Conservation (phyloP, 129 eudicot genomes). For the Oenanthe sinensis region DNA sequence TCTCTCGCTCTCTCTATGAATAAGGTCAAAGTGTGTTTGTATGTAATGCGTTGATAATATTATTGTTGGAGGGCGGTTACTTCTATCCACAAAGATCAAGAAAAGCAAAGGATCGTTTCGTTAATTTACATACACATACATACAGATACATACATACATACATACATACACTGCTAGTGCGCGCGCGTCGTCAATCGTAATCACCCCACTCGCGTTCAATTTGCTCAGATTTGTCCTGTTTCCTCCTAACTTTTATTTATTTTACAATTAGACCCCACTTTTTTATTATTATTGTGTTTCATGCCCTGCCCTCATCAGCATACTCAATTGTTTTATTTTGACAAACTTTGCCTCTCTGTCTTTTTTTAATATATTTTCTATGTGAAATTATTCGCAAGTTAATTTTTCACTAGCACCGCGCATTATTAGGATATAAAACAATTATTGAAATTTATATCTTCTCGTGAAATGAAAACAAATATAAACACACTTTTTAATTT, state of each 20-base stretch:
- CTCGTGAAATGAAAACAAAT: too few species aligned
- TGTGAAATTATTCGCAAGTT: too few species aligned
- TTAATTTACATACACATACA: not conserved
- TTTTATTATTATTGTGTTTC: not conserved
- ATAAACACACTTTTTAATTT: too few species aligned
- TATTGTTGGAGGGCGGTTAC: not conserved
- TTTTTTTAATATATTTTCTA: too few species aligned
- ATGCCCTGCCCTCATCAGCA: not conserved
- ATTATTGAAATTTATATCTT: too few species aligned
- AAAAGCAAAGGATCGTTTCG: not conserved
- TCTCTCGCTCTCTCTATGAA: not conserved
- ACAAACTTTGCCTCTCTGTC: not conserved
- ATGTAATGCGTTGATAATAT: not conserved
- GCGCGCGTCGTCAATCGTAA: not conserved
- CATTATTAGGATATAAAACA: too few species aligned
- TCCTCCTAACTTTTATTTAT: not conserved
- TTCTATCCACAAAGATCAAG: slow-evolving; percentile 2
- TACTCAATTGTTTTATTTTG: not conserved
- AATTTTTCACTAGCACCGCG: too few species aligned
- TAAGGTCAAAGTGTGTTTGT: not conserved
- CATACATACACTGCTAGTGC: not conserved
- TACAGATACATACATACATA: not conserved
- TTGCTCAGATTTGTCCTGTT: not conserved
- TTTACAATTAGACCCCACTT: slow-evolving; percentile 6
- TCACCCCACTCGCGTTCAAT: slow-evolving; percentile 7